Evolutionary conservation across 1,139 yeast species (phyloP), one percentile per base, ranked within the genome.

Genomic region (Sugiyamaella novakii): DNA sequence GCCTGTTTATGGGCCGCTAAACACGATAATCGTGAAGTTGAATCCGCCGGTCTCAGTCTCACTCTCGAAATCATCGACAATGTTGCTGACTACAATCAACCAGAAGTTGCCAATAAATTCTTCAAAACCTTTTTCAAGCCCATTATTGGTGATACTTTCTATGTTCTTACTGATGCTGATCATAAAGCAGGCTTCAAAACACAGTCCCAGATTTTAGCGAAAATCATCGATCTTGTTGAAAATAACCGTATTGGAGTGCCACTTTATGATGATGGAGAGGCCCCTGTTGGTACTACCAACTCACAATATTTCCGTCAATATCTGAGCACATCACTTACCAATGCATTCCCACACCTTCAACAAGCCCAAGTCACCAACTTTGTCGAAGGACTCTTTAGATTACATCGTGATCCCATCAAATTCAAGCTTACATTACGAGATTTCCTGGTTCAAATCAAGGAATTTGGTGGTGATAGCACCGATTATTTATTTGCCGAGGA

Each of bases 1-100:
- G 95, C 98, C 1, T 91, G 96, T 43, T 76, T 94, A 63, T 92
- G 98, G 98, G 98, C 98, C 0, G 87, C 94, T 68, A 92, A 92
- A 70, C 98, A 92, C 68, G 94, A 91, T 62, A 88, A 91, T 69
- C 80, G 97, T 68, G 97, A 89, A 53, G 97, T 92, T 49, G 98
- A 92, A 69, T 91, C 86, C 54, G 84, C 84, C 49, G 98, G 97
- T 33, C 78, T 92, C 60, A 79, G 83, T 36, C 77, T 91, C 56
- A 87, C 94, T 34, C 74, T 84, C 53, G 97, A 91, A 63, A 76
- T 92, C 57, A 77, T 91, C 55, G 81, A 80, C 59, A 92, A 92
- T 66, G 91, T 87, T 56, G 95, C 91, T 56, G 81, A 79, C 52
- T 73, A 87, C 56, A 87, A 88, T 6, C 82, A 82, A 52, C 83